A percentile compares a stretch with the other conserved stretches of the same genome.
Conservation (phyloP, 2,329 filamentous ascomycete genomes). For the Monilinia vaccinii-corymbosi region DNA sequence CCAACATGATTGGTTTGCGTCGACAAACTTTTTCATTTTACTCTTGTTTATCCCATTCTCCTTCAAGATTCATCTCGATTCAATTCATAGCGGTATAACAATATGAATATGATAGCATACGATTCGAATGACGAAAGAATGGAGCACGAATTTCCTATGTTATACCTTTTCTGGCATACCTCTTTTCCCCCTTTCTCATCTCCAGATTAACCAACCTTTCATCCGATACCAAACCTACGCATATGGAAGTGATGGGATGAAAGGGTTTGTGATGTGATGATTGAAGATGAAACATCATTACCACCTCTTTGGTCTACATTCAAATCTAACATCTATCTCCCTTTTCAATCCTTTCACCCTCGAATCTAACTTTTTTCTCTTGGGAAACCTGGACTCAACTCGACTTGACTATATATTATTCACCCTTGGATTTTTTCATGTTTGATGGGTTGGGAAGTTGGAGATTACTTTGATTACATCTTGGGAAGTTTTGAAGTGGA, state of each 20-base stretch:
- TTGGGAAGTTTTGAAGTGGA: background rate
- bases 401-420: background rate
- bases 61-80: background rate
- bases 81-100: background rate
- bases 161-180: constrained; percentile 3
- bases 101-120: constrained; percentile 4
- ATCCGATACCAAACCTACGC: background rate
- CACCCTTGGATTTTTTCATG: background rate
- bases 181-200: background rate
- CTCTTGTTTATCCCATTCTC: background rate
- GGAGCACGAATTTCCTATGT: constrained; percentile 11
- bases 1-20: background rate
- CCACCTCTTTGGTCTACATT: background rate
- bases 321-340: background rate
- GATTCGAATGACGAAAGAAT: constrained; percentile 6
- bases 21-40: background rate
- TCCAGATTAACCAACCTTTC: background rate
- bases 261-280: background rate
- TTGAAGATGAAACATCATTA: background rate
- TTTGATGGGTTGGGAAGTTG: background rate
- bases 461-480: background rate
- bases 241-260: background rate
- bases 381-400: background rate
- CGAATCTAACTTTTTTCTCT: background rate
- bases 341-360: background rate